Evolutionary conservation across 805 yeast species (phyloP).

Genomic region (Komagataella ulmi): DNA sequence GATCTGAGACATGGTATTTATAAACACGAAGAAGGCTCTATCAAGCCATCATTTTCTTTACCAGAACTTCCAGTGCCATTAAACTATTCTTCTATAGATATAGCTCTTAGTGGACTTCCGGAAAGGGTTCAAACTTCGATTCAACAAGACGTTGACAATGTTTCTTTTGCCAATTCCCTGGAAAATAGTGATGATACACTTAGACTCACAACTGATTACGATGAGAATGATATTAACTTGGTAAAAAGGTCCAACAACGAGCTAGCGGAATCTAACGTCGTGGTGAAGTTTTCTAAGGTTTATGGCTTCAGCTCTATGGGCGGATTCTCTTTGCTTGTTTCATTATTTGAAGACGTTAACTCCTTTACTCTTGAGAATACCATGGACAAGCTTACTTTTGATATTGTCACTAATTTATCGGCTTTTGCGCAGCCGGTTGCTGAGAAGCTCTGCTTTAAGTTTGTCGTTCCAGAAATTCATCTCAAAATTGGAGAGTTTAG

Average conservation of each 20-base stretch:
- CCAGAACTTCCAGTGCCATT: constrained; percentile 56
- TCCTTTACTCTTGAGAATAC: constrained; percentile 29
- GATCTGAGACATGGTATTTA: constrained; percentile 25
- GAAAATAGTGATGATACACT: neutral
- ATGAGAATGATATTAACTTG: constrained; percentile 15
- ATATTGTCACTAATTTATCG: constrained; percentile 32
- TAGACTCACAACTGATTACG: constrained; percentile 8
- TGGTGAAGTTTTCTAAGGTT: constrained; percentile 40
- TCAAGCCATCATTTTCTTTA: constrained; percentile 46
- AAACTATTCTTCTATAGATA: neutral
- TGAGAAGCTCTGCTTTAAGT: constrained; percentile 14
- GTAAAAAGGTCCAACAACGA: constrained; percentile 11
- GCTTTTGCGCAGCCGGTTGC: neutral
- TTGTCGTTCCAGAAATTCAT: constrained; percentile 32
- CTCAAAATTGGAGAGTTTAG: constrained; percentile 10
- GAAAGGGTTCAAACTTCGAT: neutral
- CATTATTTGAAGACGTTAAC: constrained; percentile 23
- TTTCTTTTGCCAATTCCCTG: neutral
- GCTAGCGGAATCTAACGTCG: constrained; percentile 38
- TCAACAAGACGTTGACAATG: neutral
- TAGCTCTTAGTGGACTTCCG: neutral
- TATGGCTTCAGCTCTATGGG: constrained; percentile 33
- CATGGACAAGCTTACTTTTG: constrained; percentile 54
- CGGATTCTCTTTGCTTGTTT: constrained; percentile 6
- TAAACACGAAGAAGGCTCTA: constrained; percentile 32